phyloP scores from a whole-genome alignment of 805 yeast genomes.

The Lipomyces chichibuensis region DNA sequence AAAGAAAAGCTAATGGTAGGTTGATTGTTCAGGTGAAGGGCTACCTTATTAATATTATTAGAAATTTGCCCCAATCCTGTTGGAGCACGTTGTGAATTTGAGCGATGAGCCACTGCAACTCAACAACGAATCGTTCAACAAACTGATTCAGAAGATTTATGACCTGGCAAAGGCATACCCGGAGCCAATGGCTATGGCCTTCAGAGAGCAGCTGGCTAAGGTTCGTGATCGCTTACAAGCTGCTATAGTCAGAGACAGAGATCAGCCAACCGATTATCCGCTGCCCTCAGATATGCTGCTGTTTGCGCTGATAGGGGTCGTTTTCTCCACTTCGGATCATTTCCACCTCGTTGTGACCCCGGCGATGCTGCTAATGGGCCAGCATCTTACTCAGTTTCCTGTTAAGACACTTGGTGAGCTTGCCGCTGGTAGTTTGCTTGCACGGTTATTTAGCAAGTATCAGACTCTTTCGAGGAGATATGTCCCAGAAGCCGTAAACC shows the following conservation, averaged over 20 bases:
- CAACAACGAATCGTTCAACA: slow-evolving; percentile 19
- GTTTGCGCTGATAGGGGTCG: slow-evolving; percentile 69
- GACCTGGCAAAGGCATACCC: slow-evolving; percentile 67
- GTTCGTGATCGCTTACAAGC: slow-evolving; percentile 57
- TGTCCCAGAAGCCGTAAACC: slow-evolving; percentile 68
- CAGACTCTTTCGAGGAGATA: slow-evolving; percentile 80
- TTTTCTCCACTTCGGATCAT: slow-evolving; percentile 94
- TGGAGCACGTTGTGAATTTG: slow-evolving; percentile 47
- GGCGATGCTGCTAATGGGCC: slow-evolving; percentile 70
- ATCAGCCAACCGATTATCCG: slow-evolving; percentile 25
- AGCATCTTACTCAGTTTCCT: slow-evolving; percentile 61
- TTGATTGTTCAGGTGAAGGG: neutral
- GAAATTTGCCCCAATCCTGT: slow-evolving; percentile 24
- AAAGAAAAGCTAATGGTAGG: slow-evolving; percentile 55
- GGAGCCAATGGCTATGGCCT: slow-evolving; percentile 61
- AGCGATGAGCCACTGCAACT: slow-evolving; percentile 40
- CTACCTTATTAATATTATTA: slow-evolving; percentile 7
- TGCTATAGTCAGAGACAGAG: slow-evolving; percentile 9
- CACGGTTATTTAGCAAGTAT: slow-evolving; percentile 66
- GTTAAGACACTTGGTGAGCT: slow-evolving; percentile 49
- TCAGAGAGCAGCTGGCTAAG: slow-evolving; percentile 59
- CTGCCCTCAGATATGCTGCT: slow-evolving; percentile 59
- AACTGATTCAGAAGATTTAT: slow-evolving; percentile 49
- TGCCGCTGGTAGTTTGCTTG: slow-evolving; percentile 66
- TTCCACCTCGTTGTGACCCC: slow-evolving; percentile 92